A percentile compares a stretch with the other conserved stretches of the same genome.
Conservation (phyloP, 805 yeast genomes). For the Sugiyamaella smithiae region DNA sequence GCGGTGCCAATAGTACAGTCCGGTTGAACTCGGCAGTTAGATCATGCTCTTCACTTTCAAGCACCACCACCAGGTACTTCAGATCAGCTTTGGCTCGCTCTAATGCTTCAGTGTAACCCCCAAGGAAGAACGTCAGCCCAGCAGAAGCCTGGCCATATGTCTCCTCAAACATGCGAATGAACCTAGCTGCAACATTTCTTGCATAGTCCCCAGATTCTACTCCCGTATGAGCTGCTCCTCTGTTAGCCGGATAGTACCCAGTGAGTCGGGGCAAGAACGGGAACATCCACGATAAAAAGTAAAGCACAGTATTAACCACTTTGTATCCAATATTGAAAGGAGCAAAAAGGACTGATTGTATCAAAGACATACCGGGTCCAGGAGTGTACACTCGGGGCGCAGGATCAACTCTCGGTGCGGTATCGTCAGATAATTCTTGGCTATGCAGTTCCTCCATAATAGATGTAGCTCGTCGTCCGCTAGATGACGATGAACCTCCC, state of each 20-base stretch:
- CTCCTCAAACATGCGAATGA: constrained; percentile 53
- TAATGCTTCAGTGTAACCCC: constrained; percentile 79
- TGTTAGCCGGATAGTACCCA: constrained; percentile 38
- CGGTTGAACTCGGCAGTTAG: constrained; percentile 52
- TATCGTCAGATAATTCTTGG: constrained; percentile 25
- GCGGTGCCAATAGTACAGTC: constrained; percentile 48
- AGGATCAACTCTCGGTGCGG: constrained; percentile 33
- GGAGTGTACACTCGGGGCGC: constrained; percentile 28
- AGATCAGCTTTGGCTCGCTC: constrained; percentile 65
- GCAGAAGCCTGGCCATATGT: constrained; percentile 27
- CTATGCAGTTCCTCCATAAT: constrained; percentile 31
- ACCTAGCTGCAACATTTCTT: constrained; percentile 49
- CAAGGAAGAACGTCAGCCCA: constrained; percentile 50
- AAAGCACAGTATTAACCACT: constrained; percentile 28
- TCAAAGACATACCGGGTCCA: constrained; percentile 24
- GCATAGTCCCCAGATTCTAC: constrained; percentile 46
- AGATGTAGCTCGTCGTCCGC: constrained; percentile 19
- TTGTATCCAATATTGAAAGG: constrained; percentile 37
- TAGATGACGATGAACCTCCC: neutral
- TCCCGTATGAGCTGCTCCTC: constrained; percentile 37
- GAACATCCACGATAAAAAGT: constrained; percentile 32
- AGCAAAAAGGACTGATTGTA: constrained; percentile 33
- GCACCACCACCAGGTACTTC: constrained; percentile 67
- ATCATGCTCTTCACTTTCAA: constrained; percentile 72
- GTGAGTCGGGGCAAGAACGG: constrained; percentile 40